Percentiles rank a stretch among this genome's conserved stretches.
phyloP scores from a whole-genome alignment of 2,329 filamentous ascomycete species.

The Fusarium fracticaudum region DNA sequence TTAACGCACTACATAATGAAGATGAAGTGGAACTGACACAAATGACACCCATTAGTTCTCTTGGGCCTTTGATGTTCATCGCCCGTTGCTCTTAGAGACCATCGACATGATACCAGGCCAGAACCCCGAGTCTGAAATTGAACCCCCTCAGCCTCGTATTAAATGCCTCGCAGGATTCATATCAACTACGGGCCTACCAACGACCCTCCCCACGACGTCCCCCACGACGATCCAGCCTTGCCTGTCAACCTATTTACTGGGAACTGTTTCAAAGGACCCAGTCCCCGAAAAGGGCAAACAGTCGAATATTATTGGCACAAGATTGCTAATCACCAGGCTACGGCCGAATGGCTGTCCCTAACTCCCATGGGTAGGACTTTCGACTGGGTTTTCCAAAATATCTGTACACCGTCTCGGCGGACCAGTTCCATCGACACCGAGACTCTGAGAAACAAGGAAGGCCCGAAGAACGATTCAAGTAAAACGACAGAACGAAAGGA shows the following conservation, averaged over 20 bases:
- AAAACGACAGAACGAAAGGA: no score
- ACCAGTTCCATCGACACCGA: background rate
- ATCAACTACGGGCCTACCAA: no score
- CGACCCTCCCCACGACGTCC: no score
- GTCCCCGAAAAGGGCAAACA: fast-evolving
- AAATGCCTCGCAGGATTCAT: no score
- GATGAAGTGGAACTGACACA: fast-evolving
- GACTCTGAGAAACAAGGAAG: no score
- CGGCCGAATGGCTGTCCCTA: no score
- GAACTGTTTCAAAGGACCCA: background rate
- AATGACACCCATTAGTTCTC: background rate
- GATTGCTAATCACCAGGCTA: fast-evolving
- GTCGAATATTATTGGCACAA: fast-evolving
- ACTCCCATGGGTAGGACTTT: background rate
- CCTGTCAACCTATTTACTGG: fast-evolving
- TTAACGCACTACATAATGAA: background rate
- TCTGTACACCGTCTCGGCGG: background rate
- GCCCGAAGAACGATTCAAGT: no score
- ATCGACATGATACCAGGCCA: no score
- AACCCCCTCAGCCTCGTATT: no score
- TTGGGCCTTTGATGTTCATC: background rate
- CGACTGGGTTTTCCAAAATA: no score
- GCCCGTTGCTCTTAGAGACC: no score
- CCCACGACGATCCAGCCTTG: fast-evolving
- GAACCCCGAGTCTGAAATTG: no score